A percentile compares a stretch with the other conserved stretches of the same genome.
phyloP scores from a whole-genome alignment of 495 filamentous ascomycete species.

The Parathielavia hyrcaniae region DNA sequence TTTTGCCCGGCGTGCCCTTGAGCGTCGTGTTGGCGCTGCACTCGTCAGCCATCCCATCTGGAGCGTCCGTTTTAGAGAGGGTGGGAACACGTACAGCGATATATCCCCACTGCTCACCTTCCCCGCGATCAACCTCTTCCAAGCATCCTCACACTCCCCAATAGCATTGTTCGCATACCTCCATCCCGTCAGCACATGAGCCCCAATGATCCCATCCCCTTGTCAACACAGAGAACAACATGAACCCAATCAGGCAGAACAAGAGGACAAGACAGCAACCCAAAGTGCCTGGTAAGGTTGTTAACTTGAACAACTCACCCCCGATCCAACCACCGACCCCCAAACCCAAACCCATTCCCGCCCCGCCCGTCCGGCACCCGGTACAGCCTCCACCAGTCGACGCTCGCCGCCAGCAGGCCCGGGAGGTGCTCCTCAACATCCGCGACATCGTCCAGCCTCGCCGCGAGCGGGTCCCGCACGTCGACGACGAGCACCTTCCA shows the following conservation, averaged over 20 bases:
- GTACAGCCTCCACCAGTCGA: slow-evolving; percentile 30
- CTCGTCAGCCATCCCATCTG: background rate
- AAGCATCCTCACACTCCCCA: slow-evolving; percentile 17
- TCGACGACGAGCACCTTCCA: slow-evolving; percentile 35
- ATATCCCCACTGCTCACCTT: slow-evolving; percentile 15
- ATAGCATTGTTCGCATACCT: slow-evolving; percentile 20
- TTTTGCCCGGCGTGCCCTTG: slow-evolving; percentile 20
- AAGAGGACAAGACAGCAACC: background rate
- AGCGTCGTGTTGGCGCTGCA: slow-evolving; percentile 26
- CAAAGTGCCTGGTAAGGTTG: too few relatives aligned
- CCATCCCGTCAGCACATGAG: background rate
- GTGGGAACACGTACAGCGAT: slow-evolving; percentile 16
- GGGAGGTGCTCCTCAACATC: slow-evolving; percentile 28
- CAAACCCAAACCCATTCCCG: slow-evolving; percentile 20
- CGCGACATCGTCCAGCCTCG: slow-evolving; percentile 22
- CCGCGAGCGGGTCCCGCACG: slow-evolving; percentile 24
- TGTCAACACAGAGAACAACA: too few relatives aligned
- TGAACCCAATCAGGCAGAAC: too few relatives aligned
- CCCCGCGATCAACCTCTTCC: slow-evolving; percentile 23
- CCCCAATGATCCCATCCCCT: background rate
- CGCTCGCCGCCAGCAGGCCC: slow-evolving; percentile 24
- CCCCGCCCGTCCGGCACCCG: slow-evolving; percentile 21
- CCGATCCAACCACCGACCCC: slow-evolving; percentile 11
- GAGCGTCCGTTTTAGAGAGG: background rate
- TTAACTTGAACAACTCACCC: slow-evolving; percentile 1